Percentiles rank a stretch among this genome's conserved stretches.
Conservation (phyloP, 2,329 filamentous ascomycete genomes). For the Neonectria ditissima region DNA sequence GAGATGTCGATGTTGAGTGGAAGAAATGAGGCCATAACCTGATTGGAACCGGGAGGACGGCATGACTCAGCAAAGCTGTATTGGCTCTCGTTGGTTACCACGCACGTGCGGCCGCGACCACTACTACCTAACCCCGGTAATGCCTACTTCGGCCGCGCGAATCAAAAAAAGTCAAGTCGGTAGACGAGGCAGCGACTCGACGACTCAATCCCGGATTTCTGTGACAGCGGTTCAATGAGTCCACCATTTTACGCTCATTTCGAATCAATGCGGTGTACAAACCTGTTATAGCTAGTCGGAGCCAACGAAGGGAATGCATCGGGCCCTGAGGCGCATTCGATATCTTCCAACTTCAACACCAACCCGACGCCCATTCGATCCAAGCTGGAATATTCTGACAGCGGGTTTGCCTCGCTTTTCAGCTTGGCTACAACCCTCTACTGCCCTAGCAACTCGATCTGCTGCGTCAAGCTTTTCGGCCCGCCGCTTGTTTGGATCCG, state of each 20-base stretch:
- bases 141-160: constrained; percentile 22
- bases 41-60: constrained; percentile 43
- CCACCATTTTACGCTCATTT: constrained; percentile 10
- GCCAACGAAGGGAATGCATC: constrained; percentile 47
- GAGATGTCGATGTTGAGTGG: constrained; percentile 47
- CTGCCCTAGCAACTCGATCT: constrained; percentile 34
- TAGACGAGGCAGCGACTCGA: neutral
- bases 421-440: constrained; percentile 19
- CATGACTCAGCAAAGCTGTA: constrained; percentile 52
- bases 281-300: constrained; percentile 34
- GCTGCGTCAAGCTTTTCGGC: constrained; percentile 12
- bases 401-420: constrained; percentile 12
- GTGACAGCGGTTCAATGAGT: constrained; percentile 21
- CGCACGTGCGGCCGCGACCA: constrained; percentile 33
- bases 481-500: constrained; percentile 21
- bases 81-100: constrained; percentile 36
- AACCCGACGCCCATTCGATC: constrained; percentile 30
- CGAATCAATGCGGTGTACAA: constrained; percentile 39
- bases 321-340: constrained; percentile 36
- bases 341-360: constrained; percentile 33
- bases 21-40: constrained; percentile 56
- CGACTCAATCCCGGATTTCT: neutral
- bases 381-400: constrained; percentile 21
- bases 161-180: constrained; percentile 30
- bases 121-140: constrained; percentile 14